Percentiles rank a stretch among this genome's conserved stretches.
Conservation (phyloP, 129 eudicot genomes). For the Gnaphalium uliginosum region DNA sequence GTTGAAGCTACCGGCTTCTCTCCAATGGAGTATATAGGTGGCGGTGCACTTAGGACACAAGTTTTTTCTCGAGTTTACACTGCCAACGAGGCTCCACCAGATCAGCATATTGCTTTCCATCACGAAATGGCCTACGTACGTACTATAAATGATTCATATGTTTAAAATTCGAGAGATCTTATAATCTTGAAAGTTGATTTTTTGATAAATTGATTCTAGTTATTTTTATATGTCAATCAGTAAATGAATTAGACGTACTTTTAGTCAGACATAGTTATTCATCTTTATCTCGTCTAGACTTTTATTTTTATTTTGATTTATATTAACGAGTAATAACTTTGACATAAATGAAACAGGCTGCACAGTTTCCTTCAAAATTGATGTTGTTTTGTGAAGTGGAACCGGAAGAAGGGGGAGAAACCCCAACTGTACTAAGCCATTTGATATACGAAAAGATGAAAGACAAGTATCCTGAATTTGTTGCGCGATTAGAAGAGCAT, state of each 20-base stretch:
- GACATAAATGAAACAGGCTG: background rate
- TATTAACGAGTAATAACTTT: background rate
- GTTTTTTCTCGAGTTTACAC: conserved; percentile 72
- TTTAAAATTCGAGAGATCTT: too few species aligned
- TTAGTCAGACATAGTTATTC: too few species aligned
- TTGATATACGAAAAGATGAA: conserved; percentile 20
- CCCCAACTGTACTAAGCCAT: background rate
- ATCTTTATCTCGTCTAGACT: too few species aligned
- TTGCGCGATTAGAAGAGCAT: conserved; percentile 15
- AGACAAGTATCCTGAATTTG: background rate
- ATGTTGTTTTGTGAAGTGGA: background rate
- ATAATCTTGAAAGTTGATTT: too few species aligned
- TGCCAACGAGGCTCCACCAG: conserved; percentile 72
- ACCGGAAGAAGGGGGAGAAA: too few species aligned
- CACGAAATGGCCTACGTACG: background rate
- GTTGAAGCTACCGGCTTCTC: conserved; percentile 73
- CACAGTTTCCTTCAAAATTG: background rate
- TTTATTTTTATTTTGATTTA: too few species aligned
- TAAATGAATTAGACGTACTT: too few species aligned
- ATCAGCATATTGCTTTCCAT: background rate
- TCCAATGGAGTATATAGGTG: conserved; percentile 67
- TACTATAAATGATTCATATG: background rate
- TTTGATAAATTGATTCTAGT: too few species aligned
- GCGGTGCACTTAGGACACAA: conserved; percentile 61
- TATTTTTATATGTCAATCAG: too few species aligned